Conservation (phyloP, 768 basidiomycete genomes). For the Termitomyces sp. region DNA sequence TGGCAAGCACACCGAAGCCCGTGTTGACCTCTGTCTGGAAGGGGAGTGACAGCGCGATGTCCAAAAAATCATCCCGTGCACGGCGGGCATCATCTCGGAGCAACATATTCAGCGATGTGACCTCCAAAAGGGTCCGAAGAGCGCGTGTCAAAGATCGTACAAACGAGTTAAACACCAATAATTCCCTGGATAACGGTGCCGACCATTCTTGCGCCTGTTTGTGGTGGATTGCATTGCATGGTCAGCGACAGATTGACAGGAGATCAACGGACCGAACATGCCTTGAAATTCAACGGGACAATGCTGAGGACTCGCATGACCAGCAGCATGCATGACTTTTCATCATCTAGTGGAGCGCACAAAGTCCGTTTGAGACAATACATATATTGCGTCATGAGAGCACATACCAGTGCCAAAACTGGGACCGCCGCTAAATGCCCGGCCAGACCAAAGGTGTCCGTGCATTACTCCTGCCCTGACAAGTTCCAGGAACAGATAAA, state of each 20-base stretch:
- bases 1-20: constrained; percentile 94
- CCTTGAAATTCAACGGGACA: constrained; percentile 92
- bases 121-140: constrained; percentile 85
- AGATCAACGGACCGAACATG: constrained; percentile 29
- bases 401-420: constrained; percentile 84
- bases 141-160: constrained; percentile 88
- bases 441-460: constrained; percentile 83
- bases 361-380: constrained; percentile 17
- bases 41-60: constrained; percentile 87
- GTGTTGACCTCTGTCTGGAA: constrained; percentile 98
- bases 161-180: constrained; percentile 98
- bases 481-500: constrained; percentile 93
- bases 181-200: constrained; percentile 92
- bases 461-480: constrained; percentile 97
- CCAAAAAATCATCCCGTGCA: constrained; percentile 85
- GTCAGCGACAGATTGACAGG: constrained; percentile 2
- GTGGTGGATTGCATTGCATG: neutral
- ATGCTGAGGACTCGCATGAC: constrained; percentile 97
- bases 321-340: constrained; percentile 90
- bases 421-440: constrained; percentile 90
- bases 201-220: constrained; percentile 84
- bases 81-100: constrained; percentile 84
- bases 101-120: constrained; percentile 89
- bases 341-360: constrained; percentile 60
- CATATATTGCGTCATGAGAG: constrained; percentile 24